Base-by-base conservation (phyloP, 768 basidiomycete species). In the Boletus sp. region DNA sequence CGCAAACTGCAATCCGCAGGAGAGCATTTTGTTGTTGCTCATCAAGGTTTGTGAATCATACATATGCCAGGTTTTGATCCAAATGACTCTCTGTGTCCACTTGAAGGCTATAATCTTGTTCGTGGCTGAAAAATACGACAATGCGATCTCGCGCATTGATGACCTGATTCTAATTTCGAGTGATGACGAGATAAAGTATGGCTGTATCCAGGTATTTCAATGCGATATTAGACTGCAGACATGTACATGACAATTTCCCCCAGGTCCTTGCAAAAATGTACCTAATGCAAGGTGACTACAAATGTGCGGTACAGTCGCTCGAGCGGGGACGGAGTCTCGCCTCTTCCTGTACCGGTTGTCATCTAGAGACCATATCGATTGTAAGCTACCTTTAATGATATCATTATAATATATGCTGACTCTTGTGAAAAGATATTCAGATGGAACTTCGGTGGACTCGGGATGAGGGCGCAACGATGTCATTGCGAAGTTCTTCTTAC, bases 241-340 rank as follows among this genome's bases (percentile, higher is more conserved):
- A 18, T 8, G 24, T 9, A 20, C 5, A 14, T 35, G 42, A 32
- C 36, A 12, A 32, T 41, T 1, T 20, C 39, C 1, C 11, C n/a
- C 12, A 62, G 61, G 55, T 57, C 12, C 56, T 63, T 24, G 54
- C 6, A 6, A 36, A 48, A 1, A 54, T 53, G 50, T 36, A 53
- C 36, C 9, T 45, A 9, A n/a, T 30, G 44, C 39, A 32, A 36
- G 46, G 30, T 11, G 45, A 62, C 12, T 24, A 47, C 28, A 35
- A 12, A 41, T 14, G 15, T 3, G 55, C 58, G 2, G 12, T 51
- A 17, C 28, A 20, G 15, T 49, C 32, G 15, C 52, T 60, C 17
- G 37, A 47, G 29, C 1, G 3, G 8, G 36, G 42, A 14, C 42
- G 41, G 15, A 14, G 4, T 18, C 41, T 42, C 15, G 3, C 42